A percentile compares a stretch with the other conserved stretches of the same genome.
Conservation (phyloP, 768 basidiomycete genomes). For the Lentinula boryana region DNA sequence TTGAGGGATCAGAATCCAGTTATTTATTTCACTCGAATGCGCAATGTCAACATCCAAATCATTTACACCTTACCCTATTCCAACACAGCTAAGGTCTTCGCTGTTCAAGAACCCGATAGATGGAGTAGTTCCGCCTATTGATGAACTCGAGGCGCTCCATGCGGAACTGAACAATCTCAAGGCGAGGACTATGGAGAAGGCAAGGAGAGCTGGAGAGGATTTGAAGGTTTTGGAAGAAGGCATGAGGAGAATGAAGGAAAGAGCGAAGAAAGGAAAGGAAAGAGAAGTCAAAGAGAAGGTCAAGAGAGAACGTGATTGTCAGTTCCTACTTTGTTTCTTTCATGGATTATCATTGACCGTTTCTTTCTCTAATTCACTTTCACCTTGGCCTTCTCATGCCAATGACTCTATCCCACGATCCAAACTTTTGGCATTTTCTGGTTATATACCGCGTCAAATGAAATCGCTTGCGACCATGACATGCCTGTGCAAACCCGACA, state of each 20-base stretch:
- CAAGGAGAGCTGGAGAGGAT: conserved; percentile 73
- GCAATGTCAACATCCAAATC: conserved; percentile 51
- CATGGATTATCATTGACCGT: conserved; percentile 15
- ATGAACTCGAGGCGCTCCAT: conserved; percentile 65
- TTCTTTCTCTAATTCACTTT: neutral
- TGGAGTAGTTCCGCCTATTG: conserved; percentile 53
- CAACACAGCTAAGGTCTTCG: conserved; percentile 47
- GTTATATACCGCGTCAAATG: neutral
- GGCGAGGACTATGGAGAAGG: conserved; percentile 52
- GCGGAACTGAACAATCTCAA: conserved; percentile 52
- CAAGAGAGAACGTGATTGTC: conserved; percentile 73
- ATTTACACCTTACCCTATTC: conserved; percentile 43
- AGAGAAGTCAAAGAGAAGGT: conserved; percentile 58
- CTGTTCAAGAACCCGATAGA: conserved; percentile 63
- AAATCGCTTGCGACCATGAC: neutral
- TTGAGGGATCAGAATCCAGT: neutral
- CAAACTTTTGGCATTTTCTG: neutral
- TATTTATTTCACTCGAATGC: neutral
- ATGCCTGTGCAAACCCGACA: conserved; percentile 9
- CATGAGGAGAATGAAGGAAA: conserved; percentile 71
- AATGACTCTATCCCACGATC: neutral
- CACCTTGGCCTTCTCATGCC: neutral
- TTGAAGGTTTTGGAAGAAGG: conserved; percentile 69
- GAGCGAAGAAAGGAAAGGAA: conserved; percentile 65
- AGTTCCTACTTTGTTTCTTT: conserved; percentile 26